Evolutionary conservation across 257 asterid species (phyloP).

Genomic region (Linderniella brevidens): DNA sequence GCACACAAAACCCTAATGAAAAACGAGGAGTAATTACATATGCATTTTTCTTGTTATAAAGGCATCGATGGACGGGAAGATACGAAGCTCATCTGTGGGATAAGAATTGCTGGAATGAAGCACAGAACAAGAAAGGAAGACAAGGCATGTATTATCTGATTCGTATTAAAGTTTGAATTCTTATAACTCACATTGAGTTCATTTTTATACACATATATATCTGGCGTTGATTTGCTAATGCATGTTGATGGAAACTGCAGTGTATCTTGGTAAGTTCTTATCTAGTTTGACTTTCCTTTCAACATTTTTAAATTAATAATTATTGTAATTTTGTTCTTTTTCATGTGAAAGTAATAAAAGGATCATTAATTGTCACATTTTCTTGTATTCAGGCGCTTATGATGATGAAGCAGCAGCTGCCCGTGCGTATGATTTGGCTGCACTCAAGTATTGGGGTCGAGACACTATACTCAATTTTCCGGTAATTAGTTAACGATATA

Average conservation of each 20-base stretch:
- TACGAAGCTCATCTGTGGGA: constrained; percentile 98
- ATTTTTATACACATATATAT: too few species aligned
- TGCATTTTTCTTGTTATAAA: constrained; percentile 10
- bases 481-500: constrained; percentile 17
- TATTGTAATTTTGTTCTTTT: background rate
- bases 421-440: constrained; percentile 97
- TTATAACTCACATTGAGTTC: constrained; percentile 12
- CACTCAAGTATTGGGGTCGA: constrained; percentile 52
- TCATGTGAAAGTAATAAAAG: background rate
- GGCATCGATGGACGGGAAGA: constrained; percentile 97
- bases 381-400: constrained; percentile 59
- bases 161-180: too few species aligned
- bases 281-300: too few species aligned
- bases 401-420: constrained; percentile 94
- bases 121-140: constrained; percentile 91
- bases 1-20: too few species aligned
- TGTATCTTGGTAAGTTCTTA: too few species aligned
- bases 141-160: constrained; percentile 42
- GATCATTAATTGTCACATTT: background rate
- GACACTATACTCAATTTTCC: constrained; percentile 77
- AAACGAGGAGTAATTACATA: too few species aligned
- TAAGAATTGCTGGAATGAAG: constrained; percentile 89
- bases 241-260: too few species aligned
- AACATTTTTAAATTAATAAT: too few species aligned
- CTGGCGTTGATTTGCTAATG: too few species aligned